Percentiles rank a stretch among this genome's conserved stretches.
phyloP scores from a whole-genome alignment of 305 asterid species.

The Rubia peregrina region DNA sequence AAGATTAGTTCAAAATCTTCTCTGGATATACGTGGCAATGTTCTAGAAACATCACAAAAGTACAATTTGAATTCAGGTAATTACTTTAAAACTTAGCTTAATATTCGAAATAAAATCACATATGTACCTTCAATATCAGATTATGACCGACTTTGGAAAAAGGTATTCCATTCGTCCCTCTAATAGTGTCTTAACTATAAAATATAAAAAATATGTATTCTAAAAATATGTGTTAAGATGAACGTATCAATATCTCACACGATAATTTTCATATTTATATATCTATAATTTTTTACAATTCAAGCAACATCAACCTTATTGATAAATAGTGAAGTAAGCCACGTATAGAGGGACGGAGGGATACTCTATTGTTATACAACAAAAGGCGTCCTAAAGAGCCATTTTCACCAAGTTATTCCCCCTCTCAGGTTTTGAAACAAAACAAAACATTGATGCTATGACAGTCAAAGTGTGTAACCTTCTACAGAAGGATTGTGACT shows the following conservation, averaged over 20 bases:
- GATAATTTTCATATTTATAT: no score
- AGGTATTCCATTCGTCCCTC: no score
- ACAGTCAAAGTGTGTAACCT: neutral
- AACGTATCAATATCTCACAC: no score
- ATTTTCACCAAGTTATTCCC: neutral
- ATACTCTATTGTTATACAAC: neutral
- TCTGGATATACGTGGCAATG: slow-evolving; percentile 82
- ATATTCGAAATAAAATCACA: neutral
- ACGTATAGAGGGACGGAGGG: neutral
- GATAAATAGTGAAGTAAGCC: no score
- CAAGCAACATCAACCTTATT: no score
- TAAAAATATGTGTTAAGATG: no score
- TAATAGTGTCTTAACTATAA: no score
- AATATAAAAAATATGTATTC: no score
- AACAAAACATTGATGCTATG: neutral
- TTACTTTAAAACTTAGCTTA: neutral
- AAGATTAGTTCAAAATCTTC: slow-evolving; percentile 90
- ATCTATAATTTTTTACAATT: no score
- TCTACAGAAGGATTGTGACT: neutral
- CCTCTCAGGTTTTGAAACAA: neutral
- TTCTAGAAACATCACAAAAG: slow-evolving; percentile 33
- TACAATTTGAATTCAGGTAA: neutral
- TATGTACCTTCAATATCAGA: neutral
- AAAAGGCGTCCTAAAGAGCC: neutral
- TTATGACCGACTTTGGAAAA: neutral